These are phyloP conservation scores for Cladophialophora exuberans DNA, from an alignment of 2,329 filamentous ascomycete genomes.

Conservation along the genomic window DNA sequence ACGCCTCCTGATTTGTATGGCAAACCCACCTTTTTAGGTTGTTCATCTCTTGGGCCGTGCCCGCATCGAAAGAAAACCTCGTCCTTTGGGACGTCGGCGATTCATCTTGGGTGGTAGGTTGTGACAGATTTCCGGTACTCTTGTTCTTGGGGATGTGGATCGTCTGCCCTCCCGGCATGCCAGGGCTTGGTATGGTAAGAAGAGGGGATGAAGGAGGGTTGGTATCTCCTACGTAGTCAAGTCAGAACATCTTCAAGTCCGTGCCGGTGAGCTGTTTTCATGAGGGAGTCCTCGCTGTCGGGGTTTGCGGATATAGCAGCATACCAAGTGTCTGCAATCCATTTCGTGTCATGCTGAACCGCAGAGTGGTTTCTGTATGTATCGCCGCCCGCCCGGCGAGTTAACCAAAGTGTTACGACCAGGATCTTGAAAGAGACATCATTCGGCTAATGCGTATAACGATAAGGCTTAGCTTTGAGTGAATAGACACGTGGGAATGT, in stretches of 20 bases:
- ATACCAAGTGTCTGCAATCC: constrained; percentile 23
- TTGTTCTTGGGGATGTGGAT: constrained; percentile 50
- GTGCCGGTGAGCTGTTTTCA: too few relatives aligned
- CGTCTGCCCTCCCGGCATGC: constrained; percentile 18
- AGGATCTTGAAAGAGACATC: constrained; percentile 12
- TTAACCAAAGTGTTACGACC: constrained; percentile 23
- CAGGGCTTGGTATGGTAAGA: constrained; percentile 17
- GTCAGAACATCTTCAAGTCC: constrained; percentile 12
- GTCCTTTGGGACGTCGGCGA: constrained; percentile 63
- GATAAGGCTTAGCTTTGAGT: background rate
- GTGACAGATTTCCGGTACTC: constrained; percentile 53
- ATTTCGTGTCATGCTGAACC: constrained; percentile 28
- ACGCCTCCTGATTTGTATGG: background rate
- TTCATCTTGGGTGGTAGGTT: constrained; percentile 50
- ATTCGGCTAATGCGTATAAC: background rate
- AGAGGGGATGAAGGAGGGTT: constrained; percentile 26
- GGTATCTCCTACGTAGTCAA: constrained; percentile 18
- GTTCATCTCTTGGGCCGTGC: constrained; percentile 68
- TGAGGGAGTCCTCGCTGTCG: background rate
- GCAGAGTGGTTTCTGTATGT: constrained; percentile 9
- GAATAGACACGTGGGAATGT: background rate
- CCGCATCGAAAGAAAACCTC: constrained; percentile 77
- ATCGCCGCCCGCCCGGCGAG: constrained; percentile 14
- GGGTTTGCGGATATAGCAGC: background rate
- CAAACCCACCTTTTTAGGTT: constrained; percentile 70